A percentile compares a stretch with the other conserved stretches of the same genome.
These are phyloP conservation scores for Colletotrichum plurivorum DNA, from an alignment of 2,329 filamentous ascomycete genomes.

Conservation along the genomic window DNA sequence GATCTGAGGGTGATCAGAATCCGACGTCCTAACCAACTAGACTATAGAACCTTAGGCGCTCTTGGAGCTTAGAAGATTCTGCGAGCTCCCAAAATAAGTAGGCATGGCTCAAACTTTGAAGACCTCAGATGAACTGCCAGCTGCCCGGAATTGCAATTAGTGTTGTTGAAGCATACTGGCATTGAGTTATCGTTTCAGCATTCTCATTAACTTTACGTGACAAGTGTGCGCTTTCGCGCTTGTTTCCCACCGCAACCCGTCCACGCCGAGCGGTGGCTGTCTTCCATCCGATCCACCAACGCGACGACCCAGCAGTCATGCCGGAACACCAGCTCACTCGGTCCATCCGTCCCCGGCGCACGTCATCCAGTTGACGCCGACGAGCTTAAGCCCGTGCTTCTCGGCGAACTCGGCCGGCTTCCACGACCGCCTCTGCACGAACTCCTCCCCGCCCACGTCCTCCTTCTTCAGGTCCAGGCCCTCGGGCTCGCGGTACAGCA, in stretches of 20 bases:
- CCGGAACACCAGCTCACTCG: conserved; percentile 37
- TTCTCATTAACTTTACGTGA: no score
- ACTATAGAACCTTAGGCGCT: conserved; percentile 24
- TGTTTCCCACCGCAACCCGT: no score
- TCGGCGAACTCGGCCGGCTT: conserved; percentile 55
- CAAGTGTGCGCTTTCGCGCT: no score
- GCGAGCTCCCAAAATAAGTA: not conserved
- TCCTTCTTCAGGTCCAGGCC: conserved; percentile 53
- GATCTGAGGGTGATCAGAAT: conserved; percentile 24
- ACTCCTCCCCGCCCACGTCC: conserved; percentile 63
- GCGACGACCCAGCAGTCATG: no score
- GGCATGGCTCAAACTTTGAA: no score
- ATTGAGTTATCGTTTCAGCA: no score
- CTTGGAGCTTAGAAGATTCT: not conserved
- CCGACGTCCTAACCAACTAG: conserved; percentile 39
- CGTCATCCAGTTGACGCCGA: conserved; percentile 61
- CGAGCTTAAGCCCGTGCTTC: conserved; percentile 54
- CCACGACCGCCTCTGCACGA: conserved; percentile 60
- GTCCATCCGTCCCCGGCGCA: conserved; percentile 61
- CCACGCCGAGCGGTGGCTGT: no score
- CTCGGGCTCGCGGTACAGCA: conserved; percentile 58
- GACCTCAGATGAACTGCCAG: no score
- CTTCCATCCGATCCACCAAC: no score
- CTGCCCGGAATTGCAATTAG: no score
- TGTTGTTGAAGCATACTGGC: no score